Percentiles rank a stretch among this genome's conserved stretches.
Evolutionary conservation across 257 asterid genomes (phyloP).

Genomic region (Apocynum venetum): DNA sequence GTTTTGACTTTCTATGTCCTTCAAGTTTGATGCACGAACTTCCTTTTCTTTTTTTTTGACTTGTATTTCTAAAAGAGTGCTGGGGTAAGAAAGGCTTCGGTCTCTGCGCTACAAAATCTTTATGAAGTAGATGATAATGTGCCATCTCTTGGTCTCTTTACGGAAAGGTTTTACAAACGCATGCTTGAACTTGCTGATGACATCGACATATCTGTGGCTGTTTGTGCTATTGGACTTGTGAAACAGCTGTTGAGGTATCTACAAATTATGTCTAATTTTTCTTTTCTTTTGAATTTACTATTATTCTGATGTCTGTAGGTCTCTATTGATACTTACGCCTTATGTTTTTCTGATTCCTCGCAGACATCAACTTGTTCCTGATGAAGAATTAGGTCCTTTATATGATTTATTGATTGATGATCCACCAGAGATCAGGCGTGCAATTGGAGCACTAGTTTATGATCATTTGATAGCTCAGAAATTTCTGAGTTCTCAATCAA

Average conservation of each 20-base stretch:
- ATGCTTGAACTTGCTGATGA: slow-evolving; percentile 99
- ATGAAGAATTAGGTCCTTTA: slow-evolving; percentile 91
- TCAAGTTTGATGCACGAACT: slow-evolving; percentile 24
- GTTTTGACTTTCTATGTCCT: slow-evolving; percentile 12
- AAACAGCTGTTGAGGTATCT: slow-evolving; percentile 83
- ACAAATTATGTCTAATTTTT: background rate
- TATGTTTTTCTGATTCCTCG: slow-evolving; percentile 26
- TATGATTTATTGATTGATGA: slow-evolving; percentile 93
- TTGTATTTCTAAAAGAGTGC: slow-evolving; percentile 55
- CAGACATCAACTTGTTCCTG: slow-evolving; percentile 98
- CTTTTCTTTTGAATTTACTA: background rate
- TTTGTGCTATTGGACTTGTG: slow-evolving; percentile 97
- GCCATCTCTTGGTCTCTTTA: slow-evolving; percentile 93
- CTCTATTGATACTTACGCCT: slow-evolving; percentile 17
- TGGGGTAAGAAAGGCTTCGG: slow-evolving; percentile 92
- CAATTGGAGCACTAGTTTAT: slow-evolving; percentile 87
- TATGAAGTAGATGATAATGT: slow-evolving; percentile 93
- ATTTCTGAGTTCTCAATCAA: slow-evolving; percentile 66
- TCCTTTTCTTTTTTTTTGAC: slow-evolving; percentile 7
- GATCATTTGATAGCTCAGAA: slow-evolving; percentile 97
- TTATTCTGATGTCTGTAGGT: background rate
- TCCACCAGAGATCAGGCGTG: slow-evolving; percentile 93
- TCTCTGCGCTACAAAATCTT: slow-evolving; percentile 88
- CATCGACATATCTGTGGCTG: slow-evolving; percentile 93
- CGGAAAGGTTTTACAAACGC: slow-evolving; percentile 81